Evolutionary conservation across 2,329 filamentous ascomycete species (phyloP).

Genomic region (Diatrype stigma): DNA sequence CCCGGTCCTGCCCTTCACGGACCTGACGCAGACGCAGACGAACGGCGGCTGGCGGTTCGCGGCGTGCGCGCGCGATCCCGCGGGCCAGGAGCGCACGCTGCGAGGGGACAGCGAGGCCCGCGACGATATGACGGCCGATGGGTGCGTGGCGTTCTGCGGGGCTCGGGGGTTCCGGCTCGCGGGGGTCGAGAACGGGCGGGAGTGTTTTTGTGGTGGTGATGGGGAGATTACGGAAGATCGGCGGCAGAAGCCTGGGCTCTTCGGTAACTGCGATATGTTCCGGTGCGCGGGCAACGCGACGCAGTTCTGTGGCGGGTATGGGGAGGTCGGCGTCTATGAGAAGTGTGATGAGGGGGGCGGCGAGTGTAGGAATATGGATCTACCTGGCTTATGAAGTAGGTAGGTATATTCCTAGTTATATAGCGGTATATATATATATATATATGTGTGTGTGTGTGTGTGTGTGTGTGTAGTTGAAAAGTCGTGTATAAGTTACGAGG

Average conservation of each 20-base stretch:
- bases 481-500: too few species aligned
- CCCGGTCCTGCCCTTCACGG: conserved; percentile 37
- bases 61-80: conserved; percentile 42
- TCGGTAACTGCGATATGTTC: conserved; percentile 35
- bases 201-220: conserved; percentile 26
- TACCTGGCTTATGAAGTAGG: not conserved
- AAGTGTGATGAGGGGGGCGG: conserved; percentile 24
- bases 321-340: conserved; percentile 30
- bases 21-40: conserved; percentile 38
- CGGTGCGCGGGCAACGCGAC: conserved; percentile 33
- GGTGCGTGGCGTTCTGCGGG: conserved; percentile 17
- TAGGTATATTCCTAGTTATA: too few species aligned
- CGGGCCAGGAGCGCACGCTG: conserved; percentile 24
- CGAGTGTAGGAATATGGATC: conserved; percentile 18
- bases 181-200: conserved; percentile 19
- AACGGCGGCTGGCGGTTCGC: conserved; percentile 45
- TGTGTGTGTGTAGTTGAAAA: too few species aligned
- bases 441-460: too few species aligned
- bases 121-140: conserved; percentile 23
- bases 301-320: conserved; percentile 34
- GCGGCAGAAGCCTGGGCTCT: conserved; percentile 34
- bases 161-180: conserved; percentile 14
- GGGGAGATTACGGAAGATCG: conserved; percentile 20
- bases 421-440: too few species aligned
- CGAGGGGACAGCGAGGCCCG: conserved; percentile 10